These are phyloP conservation scores for Phylloporus sp. DNA, from an alignment of 1,284 basidiomycete genomes.

Conservation along the genomic window DNA sequence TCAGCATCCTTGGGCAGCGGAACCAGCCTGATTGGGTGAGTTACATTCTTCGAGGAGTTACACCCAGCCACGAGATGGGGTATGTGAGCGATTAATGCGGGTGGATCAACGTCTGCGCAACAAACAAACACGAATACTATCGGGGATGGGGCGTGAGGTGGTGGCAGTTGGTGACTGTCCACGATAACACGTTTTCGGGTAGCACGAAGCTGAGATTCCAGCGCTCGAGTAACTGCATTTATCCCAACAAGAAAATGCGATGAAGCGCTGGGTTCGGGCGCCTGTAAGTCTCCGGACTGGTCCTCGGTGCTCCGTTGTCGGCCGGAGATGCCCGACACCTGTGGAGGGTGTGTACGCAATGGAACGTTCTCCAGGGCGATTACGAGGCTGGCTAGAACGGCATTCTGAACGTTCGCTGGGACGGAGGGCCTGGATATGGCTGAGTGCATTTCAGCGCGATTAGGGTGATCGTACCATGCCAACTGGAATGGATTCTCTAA, in stretches of 20 bases:
- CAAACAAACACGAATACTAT: slow-evolving; percentile 72
- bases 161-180: slow-evolving; percentile 31
- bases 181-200: slow-evolving; percentile 38
- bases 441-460: neutral
- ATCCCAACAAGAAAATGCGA: slow-evolving; percentile 74
- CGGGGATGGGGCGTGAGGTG: slow-evolving; percentile 10
- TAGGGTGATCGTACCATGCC: slow-evolving; percentile 58
- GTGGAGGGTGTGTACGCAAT: slow-evolving; percentile 15
- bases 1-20: slow-evolving; percentile 80
- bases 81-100: slow-evolving; percentile 72
- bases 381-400: slow-evolving; percentile 58
- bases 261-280: slow-evolving; percentile 11
- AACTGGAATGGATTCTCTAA: slow-evolving; percentile 76
- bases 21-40: slow-evolving; percentile 61
- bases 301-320: slow-evolving; percentile 12
- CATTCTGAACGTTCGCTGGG: slow-evolving; percentile 69
- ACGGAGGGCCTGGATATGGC: slow-evolving; percentile 65
- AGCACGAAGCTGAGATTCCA: slow-evolving; percentile 67
- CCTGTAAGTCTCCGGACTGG: neutral
- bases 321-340: slow-evolving; percentile 7
- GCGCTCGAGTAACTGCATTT: slow-evolving; percentile 79
- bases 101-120: slow-evolving; percentile 76
- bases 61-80: slow-evolving; percentile 76
- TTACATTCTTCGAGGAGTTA: slow-evolving; percentile 56
- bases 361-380: slow-evolving; percentile 49